phyloP scores from a whole-genome alignment of 768 basidiomycete species.

The Phylloporus arenicola region DNA sequence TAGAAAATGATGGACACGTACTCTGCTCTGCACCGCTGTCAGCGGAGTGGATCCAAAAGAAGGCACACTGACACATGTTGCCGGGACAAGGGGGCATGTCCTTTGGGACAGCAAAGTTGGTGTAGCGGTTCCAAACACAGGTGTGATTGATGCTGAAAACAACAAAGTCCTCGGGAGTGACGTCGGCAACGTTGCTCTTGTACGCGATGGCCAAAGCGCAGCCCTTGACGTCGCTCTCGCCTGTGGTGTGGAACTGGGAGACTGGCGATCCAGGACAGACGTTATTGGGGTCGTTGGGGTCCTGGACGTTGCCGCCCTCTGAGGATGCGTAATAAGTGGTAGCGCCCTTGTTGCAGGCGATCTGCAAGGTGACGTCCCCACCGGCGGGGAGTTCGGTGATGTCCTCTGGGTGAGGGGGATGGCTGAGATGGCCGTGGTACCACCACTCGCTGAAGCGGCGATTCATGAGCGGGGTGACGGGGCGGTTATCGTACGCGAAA shows the following conservation, averaged over 20 bases:
- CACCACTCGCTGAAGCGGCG: constrained; percentile 44
- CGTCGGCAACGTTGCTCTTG: constrained; percentile 49
- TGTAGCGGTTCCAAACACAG: constrained; percentile 68
- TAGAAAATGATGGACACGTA: constrained; percentile 25
- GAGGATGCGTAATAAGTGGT: constrained; percentile 53
- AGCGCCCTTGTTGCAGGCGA: constrained; percentile 55
- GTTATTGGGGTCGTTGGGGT: constrained; percentile 43
- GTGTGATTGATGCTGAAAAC: constrained; percentile 73
- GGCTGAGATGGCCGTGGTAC: constrained; percentile 58
- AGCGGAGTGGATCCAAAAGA: constrained; percentile 66
- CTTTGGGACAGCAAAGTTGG: constrained; percentile 62
- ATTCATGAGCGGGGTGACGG: constrained; percentile 39
- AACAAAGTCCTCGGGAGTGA: constrained; percentile 65
- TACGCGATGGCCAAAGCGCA: constrained; percentile 76
- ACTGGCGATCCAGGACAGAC: constrained; percentile 45
- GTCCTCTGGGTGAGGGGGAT: constrained; percentile 53
- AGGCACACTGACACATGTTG: constrained; percentile 63
- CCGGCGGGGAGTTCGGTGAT: constrained; percentile 60
- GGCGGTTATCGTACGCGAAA: constrained; percentile 60
- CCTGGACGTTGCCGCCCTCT: constrained; percentile 48
- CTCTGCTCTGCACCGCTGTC: constrained; percentile 62
- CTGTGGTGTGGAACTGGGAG: constrained; percentile 51
- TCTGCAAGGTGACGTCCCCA: constrained; percentile 45
- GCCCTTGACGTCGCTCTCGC: constrained; percentile 49
- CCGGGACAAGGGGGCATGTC: constrained; percentile 64